Evolutionary conservation across 768 basidiomycete genomes (phyloP).

Genomic region (Paxillus involutus): DNA sequence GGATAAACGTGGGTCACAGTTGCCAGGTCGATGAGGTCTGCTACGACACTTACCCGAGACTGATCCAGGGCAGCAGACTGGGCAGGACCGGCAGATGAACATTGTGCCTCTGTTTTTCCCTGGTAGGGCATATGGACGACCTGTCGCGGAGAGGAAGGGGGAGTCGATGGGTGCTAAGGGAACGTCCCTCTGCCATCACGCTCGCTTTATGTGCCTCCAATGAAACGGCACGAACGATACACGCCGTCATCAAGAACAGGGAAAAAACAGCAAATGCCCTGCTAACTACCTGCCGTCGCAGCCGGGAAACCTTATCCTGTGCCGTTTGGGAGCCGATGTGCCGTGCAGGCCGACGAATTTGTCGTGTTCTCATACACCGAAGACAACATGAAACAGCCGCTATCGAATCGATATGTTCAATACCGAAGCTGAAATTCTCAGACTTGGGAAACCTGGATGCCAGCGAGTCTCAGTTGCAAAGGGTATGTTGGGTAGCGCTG

Average conservation of each 20-base stretch:
- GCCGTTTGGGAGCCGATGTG: not conserved
- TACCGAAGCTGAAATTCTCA: not conserved
- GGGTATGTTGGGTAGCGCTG: not conserved
- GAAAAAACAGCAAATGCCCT: not conserved
- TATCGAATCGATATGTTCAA: too few species aligned
- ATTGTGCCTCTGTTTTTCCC: not conserved
- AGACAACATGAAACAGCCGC: too few species aligned
- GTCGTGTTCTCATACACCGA: not conserved
- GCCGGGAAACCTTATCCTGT: slow-evolving; percentile 16
- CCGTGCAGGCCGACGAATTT: not conserved
- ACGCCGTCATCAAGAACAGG: not conserved
- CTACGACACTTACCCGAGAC: not conserved
- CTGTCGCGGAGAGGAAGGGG: not conserved
- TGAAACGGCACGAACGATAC: slow-evolving; percentile 1
- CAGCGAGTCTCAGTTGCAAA: too few species aligned
- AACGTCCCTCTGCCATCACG: not conserved
- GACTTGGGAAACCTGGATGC: too few species aligned
- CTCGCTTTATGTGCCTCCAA: slow-evolving; percentile 9
- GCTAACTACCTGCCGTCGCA: slow-evolving; percentile 1
- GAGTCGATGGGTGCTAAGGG: not conserved
- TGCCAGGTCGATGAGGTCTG: not conserved
- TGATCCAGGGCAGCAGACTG: not conserved
- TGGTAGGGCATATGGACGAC: slow-evolving; percentile 4
- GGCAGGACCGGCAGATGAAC: not conserved
- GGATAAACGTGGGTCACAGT: not conserved